Evolutionary conservation across 2,329 filamentous ascomycete species (phyloP).

Genomic region (Phialocephala subalpina): DNA sequence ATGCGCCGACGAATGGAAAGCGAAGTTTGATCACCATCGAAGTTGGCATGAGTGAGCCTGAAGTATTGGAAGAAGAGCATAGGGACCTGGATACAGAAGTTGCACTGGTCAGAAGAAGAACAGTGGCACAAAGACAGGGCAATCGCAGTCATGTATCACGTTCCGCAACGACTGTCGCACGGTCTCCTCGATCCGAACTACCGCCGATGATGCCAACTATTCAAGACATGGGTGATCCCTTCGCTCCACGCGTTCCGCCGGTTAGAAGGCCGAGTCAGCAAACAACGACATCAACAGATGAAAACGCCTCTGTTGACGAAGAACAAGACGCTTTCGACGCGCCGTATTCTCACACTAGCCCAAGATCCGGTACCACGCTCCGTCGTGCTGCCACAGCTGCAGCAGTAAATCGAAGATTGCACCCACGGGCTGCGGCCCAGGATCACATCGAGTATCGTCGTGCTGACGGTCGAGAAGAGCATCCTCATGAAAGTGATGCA

Average conservation of each 20-base stretch:
- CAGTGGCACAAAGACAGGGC: conserved; percentile 68
- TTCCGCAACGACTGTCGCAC: conserved; percentile 52
- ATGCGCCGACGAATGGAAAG: conserved; percentile 62
- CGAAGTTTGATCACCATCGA: conserved; percentile 72
- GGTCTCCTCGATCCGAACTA: conserved; percentile 28
- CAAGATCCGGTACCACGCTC: conserved; percentile 73
- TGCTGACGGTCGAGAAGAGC: conserved; percentile 73
- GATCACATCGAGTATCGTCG: conserved; percentile 69
- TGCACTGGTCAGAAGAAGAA: conserved; percentile 78
- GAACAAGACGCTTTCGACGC: conserved; percentile 66
- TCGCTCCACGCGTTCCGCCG: conserved; percentile 24
- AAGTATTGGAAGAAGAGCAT: conserved; percentile 75
- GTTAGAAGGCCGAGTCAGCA: conserved; percentile 33
- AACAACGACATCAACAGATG: conserved; percentile 26
- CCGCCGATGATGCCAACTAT: conserved; percentile 39
- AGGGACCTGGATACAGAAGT: conserved; percentile 81
- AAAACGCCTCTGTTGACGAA: conserved; percentile 42
- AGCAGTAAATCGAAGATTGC: conserved; percentile 73
- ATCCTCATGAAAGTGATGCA: conserved; percentile 86
- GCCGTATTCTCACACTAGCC: conserved; percentile 76
- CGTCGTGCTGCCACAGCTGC: conserved; percentile 80
- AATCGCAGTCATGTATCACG: conserved; percentile 57
- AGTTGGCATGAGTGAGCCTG: conserved; percentile 74
- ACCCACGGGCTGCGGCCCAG: conserved; percentile 63
- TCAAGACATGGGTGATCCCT: conserved; percentile 31